Base-by-base conservation (phyloP, 768 basidiomycete species). In the Pisolithus tinctorius region DNA sequence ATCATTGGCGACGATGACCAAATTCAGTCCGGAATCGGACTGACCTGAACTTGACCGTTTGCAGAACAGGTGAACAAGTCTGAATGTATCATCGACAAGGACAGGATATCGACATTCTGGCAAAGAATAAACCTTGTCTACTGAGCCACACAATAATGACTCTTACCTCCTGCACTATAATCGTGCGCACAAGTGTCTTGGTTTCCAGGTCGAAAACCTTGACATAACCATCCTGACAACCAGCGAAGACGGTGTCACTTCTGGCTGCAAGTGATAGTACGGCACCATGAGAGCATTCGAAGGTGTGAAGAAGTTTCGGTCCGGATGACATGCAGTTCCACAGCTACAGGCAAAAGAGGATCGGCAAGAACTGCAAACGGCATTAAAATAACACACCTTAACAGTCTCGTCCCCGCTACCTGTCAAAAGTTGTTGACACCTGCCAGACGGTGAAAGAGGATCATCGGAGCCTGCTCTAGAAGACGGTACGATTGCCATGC, bases 221-320 rank as follows among this genome's bases (percentile, higher is more conserved):
- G 59, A 97, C 89, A 58, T 88, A 84, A 3, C 95, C 95, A 55
- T 92, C 93, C 68, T 98, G 95, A 59, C 93, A 88, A 0, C 93
- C 95, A 6, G 91, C 95, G 60, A 86, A 96, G 20, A 97, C 75
- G 1, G 90, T 88, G 17, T 89, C 88, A 20, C 84, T 85, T 31
- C 76, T 75, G 0, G 80, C 79, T 2, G 82, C 81, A 26, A 98
- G 74, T 0, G 91, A 81, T n/a, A 93, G 74, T 6, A 96, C 83
- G 0, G 92, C 94, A 2, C 93, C 89, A 57, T 81, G 81, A 49
- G 68, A 74, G 59, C 86, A 88, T 27, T 79, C 74, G 54, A 89
- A 90, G 4, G 84, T 82, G 55, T 88, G 81, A 20, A 79, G 60
- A 4, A 82, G 69, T 20, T 63, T 66, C 0, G 79, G 82, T 10